Base-by-base conservation (phyloP, 228 moss, liverwort and hornwort species). In the Sphagnum magellanicum region DNA sequence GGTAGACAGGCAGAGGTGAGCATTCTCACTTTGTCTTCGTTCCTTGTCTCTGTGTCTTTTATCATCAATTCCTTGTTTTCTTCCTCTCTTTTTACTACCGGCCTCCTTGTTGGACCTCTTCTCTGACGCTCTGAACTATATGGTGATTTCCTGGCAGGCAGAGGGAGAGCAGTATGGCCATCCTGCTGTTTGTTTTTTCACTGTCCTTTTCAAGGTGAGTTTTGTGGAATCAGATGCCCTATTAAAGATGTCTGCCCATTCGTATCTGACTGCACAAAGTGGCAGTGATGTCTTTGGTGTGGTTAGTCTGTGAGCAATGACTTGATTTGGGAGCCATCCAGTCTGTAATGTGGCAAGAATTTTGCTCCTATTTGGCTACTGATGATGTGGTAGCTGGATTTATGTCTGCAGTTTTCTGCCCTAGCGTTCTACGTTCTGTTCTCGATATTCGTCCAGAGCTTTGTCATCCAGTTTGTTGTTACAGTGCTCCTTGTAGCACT, bases 381-480 rank as follows among this genome's bases (percentile, higher is more conserved):
- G 48, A 64, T 47, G 64, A 47, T 48, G 50, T 6, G 1, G 5
- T 68, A 53, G 53, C 10, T 57, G 16, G 53, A 8, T 11, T 68
- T 68, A 32, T 12, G 59, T 14, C 14, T 75, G 72, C 92, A 96
- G 96, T 81, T 69, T 63, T 79, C 77, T 51, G 93, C 96, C 46
- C 71, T 96, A 72, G 68, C 73, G 6, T 89, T 91, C 71, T 96
- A 96, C 69, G 73, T 96, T 50, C 74, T 96, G 65, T 89, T 84
- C 75, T 83, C 84, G 47, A 81, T 91, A 84, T 60, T 96, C 60
- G 74, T 92, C 60, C 67, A 81, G 74, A 80, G 75, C 77, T 96
- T 96, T 74, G 89, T 93, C 60, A 79, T 91, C 75, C 96, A 91
- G 74, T 96, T 96, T 77, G 96, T 96, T 59, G 74, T 88, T 68